Percentiles rank a stretch among this genome's conserved stretches.
Conservation (phyloP, 192 early-diverging fungal genomes). For the Coemansia sp. region DNA sequence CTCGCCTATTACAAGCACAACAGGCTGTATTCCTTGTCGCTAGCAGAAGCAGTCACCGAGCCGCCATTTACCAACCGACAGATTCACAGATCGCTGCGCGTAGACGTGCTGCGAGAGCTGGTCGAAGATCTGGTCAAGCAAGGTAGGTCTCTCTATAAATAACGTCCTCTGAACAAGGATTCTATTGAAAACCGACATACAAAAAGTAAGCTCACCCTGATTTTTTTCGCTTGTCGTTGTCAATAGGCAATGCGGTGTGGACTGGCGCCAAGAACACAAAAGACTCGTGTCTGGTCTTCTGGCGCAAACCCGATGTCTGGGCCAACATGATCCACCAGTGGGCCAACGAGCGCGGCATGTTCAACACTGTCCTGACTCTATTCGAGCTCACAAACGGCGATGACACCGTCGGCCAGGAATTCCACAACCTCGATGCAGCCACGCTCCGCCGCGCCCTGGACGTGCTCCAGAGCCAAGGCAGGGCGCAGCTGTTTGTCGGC, state of each 20-base stretch:
- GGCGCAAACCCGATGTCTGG: slow-evolving; percentile 92
- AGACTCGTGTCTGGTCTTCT: slow-evolving; percentile 70
- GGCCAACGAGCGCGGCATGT: slow-evolving; percentile 73
- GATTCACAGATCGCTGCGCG: slow-evolving; percentile 64
- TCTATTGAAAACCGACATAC: too few relatives aligned
- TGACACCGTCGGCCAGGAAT: slow-evolving; percentile 73
- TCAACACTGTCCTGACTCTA: slow-evolving; percentile 79
- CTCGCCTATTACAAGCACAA: slow-evolving; percentile 69
- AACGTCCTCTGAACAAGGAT: too few relatives aligned
- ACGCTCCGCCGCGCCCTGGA: slow-evolving; percentile 77
- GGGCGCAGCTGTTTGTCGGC: slow-evolving; percentile 74
- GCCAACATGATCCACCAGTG: slow-evolving; percentile 77
- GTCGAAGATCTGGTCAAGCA: slow-evolving; percentile 73
- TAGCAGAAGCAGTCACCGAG: slow-evolving; percentile 58
- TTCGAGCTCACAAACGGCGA: slow-evolving; percentile 92
- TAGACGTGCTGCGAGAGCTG: slow-evolving; percentile 69
- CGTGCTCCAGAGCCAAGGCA: slow-evolving; percentile 77
- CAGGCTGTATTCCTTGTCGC: slow-evolving; percentile 62
- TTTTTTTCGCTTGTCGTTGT: too few relatives aligned
- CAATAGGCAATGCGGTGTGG: slow-evolving; percentile 56
- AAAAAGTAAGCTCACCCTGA: too few relatives aligned
- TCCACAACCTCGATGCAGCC: slow-evolving; percentile 70
- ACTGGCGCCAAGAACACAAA: slow-evolving; percentile 38
- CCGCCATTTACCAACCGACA: slow-evolving; percentile 69
- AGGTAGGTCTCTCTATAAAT: slow-evolving; percentile 48